Conservation (phyloP, 202 grass and related monocot genomes). For the Schoenoplectus tabernaemontani region DNA sequence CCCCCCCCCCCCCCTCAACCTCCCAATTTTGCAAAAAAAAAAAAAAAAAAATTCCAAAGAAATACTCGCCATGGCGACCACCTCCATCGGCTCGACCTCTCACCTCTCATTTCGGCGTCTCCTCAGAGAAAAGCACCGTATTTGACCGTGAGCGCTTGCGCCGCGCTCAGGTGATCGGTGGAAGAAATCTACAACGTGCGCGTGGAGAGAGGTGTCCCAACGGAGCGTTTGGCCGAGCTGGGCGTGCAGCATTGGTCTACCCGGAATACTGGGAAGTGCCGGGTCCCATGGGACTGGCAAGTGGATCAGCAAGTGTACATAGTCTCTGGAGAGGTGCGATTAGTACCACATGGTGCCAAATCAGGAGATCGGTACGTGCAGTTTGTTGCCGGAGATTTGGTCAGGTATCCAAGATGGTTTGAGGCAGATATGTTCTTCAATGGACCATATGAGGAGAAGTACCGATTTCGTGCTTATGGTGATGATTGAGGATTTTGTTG, state of each 20-base stretch:
- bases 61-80: slow-evolving; percentile 15
- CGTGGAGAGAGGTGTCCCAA: slow-evolving; percentile 37
- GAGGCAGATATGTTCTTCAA: slow-evolving; percentile 90
- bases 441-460: slow-evolving; percentile 83
- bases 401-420: slow-evolving; percentile 77
- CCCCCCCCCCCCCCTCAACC: neutral
- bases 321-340: slow-evolving; percentile 74
- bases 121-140: neutral
- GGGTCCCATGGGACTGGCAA: slow-evolving; percentile 83
- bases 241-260: slow-evolving; percentile 57
- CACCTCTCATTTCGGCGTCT: neutral
- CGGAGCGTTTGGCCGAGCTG: slow-evolving; percentile 40
- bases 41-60: neutral
- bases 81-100: neutral
- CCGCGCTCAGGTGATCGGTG: slow-evolving; percentile 26
- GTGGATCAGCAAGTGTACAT: slow-evolving; percentile 86
- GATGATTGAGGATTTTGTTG: slow-evolving; percentile 48
- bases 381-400: slow-evolving; percentile 86
- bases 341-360: slow-evolving; percentile 58
- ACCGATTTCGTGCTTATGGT: slow-evolving; percentile 72
- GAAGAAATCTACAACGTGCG: slow-evolving; percentile 80
- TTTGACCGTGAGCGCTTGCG: neutral
- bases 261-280: slow-evolving; percentile 56
- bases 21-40: neutral
- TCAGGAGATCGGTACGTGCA: slow-evolving; percentile 65